Base-by-base conservation (phyloP, 176 grass and related monocot species). In the Otatea glauca region DNA sequence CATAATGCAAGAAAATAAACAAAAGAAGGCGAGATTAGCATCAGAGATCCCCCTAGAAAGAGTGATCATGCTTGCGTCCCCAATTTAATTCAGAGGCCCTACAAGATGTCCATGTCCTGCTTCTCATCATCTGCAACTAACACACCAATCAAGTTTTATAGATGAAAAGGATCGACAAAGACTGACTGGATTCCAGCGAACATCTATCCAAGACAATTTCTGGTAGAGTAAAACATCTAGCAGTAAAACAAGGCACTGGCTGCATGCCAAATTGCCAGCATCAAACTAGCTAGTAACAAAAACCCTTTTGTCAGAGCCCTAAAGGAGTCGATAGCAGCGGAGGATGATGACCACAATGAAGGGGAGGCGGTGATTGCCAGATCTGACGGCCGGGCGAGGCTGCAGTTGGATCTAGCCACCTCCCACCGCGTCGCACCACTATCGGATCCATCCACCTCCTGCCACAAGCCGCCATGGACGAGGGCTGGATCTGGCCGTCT, bases 31-130 rank as follows among this genome's bases (percentile, higher is more conserved):
- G 1, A 20, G 23, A 68, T 43, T 23, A 51, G 27, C 59, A 86
- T 90, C 29, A 53, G 63, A 77, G 77, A 91, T 91, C 87, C 74
- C 77, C 88, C 83, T 86, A 81, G 83, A 90, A 41, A 14, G 41
- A 63, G 78, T 82, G 83, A 77, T 76, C 83, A 90, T 47, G 27
- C 39, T 72, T 47, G n/a, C 8, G 2, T 21, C 37, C 15, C 10
- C 0, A 7, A 47, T 70, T 74, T 41, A 14, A 81, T 45, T 65
- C 4, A 11, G 9, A 21, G 51, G 63, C 51, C 53, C 34, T 79
- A 11, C 68, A 79, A 79, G 67, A 83, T 75, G 64, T 74, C 49
- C 37, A 51, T 73, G 55, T 77, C 55, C 74, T 85, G 39, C 15
- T 82, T 72, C 13, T 76, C 37, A 0, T 68, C 42, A 61, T 80